Percentiles rank a stretch among this genome's conserved stretches.
Evolutionary conservation across 1,284 basidiomycete genomes (phyloP).

Genomic region (Tranzscheliella williamsii): DNA sequence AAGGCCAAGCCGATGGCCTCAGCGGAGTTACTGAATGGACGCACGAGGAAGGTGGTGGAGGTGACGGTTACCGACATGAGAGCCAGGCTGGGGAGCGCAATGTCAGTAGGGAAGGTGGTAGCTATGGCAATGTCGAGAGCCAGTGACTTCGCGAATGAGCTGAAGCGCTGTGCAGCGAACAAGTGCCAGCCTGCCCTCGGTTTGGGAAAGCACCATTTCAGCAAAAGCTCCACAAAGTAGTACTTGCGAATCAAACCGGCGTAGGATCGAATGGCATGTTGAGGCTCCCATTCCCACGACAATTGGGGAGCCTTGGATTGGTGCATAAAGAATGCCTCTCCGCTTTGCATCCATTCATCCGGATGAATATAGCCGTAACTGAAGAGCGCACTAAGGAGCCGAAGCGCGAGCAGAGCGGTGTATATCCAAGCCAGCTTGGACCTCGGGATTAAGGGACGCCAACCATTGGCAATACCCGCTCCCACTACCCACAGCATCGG

Average conservation of each 20-base stretch:
- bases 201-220: neutral
- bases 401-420: conserved; percentile 38
- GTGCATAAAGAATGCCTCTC: conserved; percentile 48
- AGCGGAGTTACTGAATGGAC: conserved; percentile 60
- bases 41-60: conserved; percentile 52
- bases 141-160: conserved; percentile 9
- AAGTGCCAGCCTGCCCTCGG: conserved; percentile 1
- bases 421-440: conserved; percentile 18
- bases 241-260: conserved; percentile 4
- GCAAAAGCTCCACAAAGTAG: neutral
- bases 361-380: conserved; percentile 59
- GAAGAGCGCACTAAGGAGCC: conserved; percentile 43
- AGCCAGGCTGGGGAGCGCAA: conserved; percentile 11
- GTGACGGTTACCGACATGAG: conserved; percentile 46
- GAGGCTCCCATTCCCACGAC: conserved; percentile 30
- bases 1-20: conserved; percentile 48
- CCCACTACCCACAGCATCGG: too few species aligned
- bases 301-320: neutral
- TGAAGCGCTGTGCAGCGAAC: conserved; percentile 9
- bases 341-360: conserved; percentile 61
- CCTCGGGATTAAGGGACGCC: too few species aligned
- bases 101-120: conserved; percentile 1
- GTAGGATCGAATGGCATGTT: conserved; percentile 14
- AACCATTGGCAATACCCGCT: too few species aligned
- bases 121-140: conserved; percentile 6